These are phyloP conservation scores for Lyophyllum semitale DNA, from an alignment of 768 basidiomycete genomes.

Conservation along the genomic window DNA sequence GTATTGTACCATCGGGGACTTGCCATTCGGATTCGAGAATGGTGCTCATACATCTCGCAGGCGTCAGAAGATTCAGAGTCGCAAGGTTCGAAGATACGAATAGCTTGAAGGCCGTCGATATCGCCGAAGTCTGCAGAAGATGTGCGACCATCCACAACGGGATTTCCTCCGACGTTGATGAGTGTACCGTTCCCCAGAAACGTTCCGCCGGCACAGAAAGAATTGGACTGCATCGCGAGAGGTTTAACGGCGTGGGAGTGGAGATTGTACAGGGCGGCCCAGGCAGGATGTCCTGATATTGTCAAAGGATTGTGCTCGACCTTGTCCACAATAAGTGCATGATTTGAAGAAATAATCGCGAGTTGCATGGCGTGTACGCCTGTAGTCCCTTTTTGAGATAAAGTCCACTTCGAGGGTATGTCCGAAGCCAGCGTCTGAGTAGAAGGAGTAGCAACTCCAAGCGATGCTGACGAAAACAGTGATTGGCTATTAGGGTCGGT, in stretches of 20 bases:
- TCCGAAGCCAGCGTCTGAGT: conserved; percentile 3
- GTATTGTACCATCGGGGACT: conserved; percentile 84
- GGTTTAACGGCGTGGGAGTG: conserved; percentile 61
- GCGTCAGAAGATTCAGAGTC: conserved; percentile 41
- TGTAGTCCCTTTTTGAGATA: conserved; percentile 66
- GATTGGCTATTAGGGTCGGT: conserved; percentile 4
- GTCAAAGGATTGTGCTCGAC: conserved; percentile 83
- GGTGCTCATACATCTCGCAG: conserved; percentile 71
- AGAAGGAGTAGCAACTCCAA: not conserved
- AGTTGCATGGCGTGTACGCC: conserved; percentile 84
- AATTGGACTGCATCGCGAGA: conserved; percentile 72
- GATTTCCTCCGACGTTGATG: conserved; percentile 81
- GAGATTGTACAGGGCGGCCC: conserved; percentile 77
- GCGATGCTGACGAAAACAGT: not conserved
- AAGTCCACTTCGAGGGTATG: conserved; percentile 44
- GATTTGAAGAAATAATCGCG: conserved; percentile 63
- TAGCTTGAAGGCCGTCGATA: conserved; percentile 67
- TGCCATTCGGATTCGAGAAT: conserved; percentile 65
- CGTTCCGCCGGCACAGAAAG: conserved; percentile 83
- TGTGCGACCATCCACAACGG: conserved; percentile 66
- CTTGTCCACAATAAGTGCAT: conserved; percentile 79
- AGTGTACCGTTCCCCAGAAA: conserved; percentile 79
- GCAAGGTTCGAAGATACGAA: conserved; percentile 75
- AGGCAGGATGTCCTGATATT: conserved; percentile 76
- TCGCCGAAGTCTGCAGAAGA: conserved; percentile 77